A percentile compares a stretch with the other conserved stretches of the same genome.
phyloP scores from a whole-genome alignment of 2,329 filamentous ascomycete species.

The Colletotrichum chlorophyti region DNA sequence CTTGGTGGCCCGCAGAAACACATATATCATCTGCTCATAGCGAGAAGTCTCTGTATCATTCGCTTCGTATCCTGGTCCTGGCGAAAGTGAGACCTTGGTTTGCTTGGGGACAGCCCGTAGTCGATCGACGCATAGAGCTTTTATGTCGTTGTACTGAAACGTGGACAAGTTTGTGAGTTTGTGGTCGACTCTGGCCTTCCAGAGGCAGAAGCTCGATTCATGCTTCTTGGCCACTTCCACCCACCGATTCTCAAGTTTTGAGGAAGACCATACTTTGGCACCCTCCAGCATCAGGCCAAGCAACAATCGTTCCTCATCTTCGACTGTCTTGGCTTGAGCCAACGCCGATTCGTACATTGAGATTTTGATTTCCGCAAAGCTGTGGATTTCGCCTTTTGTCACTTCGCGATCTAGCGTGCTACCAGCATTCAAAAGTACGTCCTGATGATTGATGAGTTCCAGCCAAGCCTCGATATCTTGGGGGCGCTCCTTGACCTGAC shows the following conservation, averaged over 20 bases:
- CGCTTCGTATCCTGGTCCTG: conserved; percentile 1
- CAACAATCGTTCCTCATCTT: conserved; percentile 66
- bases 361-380: conserved; percentile 80
- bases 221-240: conserved; percentile 57
- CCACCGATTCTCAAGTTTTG: conserved; percentile 26
- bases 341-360: conserved; percentile 82
- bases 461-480: conserved; percentile 77
- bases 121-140: conserved; percentile 64
- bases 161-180: conserved; percentile 70
- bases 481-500: conserved; percentile 69
- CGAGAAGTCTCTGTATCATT: conserved; percentile 8
- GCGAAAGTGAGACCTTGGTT: conserved; percentile 9
- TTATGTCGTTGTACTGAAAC: conserved; percentile 74
- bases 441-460: conserved; percentile 79
- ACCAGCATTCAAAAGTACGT: conserved; percentile 64
- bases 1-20: conserved; percentile 76
- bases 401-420: conserved; percentile 49
- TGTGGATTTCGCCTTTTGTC: conserved; percentile 68
- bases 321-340: conserved; percentile 52
- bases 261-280: conserved; percentile 68
- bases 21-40: conserved; percentile 64
- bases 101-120: conserved; percentile 31
- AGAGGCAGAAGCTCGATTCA: conserved; percentile 67
- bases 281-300: conserved; percentile 78
- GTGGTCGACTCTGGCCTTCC: conserved; percentile 77